Evolutionary conservation across 257 asterid genomes (phyloP), one percentile per base, ranked within the genome.

Genomic region (Primulina eburnea): DNA sequence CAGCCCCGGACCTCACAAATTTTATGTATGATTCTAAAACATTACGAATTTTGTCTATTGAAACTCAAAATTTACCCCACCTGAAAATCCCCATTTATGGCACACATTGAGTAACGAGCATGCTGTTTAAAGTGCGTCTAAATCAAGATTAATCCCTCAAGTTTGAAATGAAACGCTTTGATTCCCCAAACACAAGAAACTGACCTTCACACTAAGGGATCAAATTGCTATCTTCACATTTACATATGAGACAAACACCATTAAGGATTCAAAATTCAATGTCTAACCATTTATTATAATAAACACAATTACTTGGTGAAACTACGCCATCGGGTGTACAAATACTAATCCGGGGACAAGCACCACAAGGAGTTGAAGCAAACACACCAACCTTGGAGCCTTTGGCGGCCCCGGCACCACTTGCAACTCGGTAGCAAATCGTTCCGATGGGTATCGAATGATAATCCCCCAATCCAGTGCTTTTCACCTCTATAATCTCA

Each of bases 321-420:
- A 92, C 83, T 35, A 75, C 21, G 61, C 98, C 96, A 67, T 84
- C 85, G 3, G 90, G 85, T 0, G 89, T 67, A 65, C 98, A 88
- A 68, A 71, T 7, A 75, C 70, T 67, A 57, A 82, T 79, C 76
- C 85, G 65, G 4, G 95, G 88, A 72, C 97, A 90, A 77, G 78
- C 81, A 62, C 95, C 96, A 68, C 96, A 88, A 9, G 96, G 98
- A 37, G 85, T 83, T 12, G 90, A 76, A 76, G 91, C 92, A 78
- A 84, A 82, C 40, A 76, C 82, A 16, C 92, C 91, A 2, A 73
- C 57, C 69, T 47, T 84, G 1, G 60, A 70, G 64, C 75, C 82
- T 72, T 64, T 71, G 2, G 67, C 80, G 30, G 35, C 47, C 16
- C 77, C 82, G 0, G 60, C 83, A 7, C 72, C 75, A 7, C 73